Evolutionary conservation across 805 yeast species (phyloP).

Genomic region (Brettanomyces bruxellensis): DNA sequence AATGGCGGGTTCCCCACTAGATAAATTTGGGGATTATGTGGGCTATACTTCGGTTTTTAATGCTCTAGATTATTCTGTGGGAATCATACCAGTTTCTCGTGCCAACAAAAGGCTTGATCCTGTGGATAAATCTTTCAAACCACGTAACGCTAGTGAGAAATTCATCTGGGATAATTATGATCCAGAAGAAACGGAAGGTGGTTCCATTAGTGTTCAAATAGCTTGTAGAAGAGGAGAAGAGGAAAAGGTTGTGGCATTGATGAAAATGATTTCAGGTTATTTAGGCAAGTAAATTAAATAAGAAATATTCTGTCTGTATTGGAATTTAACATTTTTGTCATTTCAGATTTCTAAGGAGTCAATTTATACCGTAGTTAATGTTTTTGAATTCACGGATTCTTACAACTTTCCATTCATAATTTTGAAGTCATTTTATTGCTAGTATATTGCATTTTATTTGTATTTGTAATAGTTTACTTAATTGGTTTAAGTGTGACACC

Average conservation of each 20-base stretch:
- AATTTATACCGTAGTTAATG: too few relatives aligned
- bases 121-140: conserved; percentile 21
- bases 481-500: too few relatives aligned
- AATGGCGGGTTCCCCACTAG: conserved; percentile 26
- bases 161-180: conserved; percentile 34
- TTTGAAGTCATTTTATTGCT: too few relatives aligned
- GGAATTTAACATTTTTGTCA: too few relatives aligned
- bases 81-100: conserved; percentile 47
- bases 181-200: conserved; percentile 44
- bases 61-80: conserved; percentile 35
- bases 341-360: too few relatives aligned
- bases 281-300: too few relatives aligned
- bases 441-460: too few relatives aligned
- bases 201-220: conserved; percentile 52
- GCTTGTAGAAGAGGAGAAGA: conserved; percentile 49
- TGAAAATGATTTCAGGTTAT: conserved; percentile 15
- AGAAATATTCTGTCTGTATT: too few relatives aligned
- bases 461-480: too few relatives aligned
- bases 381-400: too few relatives aligned
- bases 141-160: conserved; percentile 34
- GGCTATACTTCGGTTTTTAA: conserved; percentile 44
- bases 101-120: conserved; percentile 37
- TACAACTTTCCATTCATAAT: too few relatives aligned
- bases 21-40: conserved; percentile 16
- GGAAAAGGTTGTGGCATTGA: conserved; percentile 44